A percentile compares a stretch with the other conserved stretches of the same genome.
phyloP scores from a whole-genome alignment of 2,329 filamentous ascomycete species.

The Aspergillus ochraceus region DNA sequence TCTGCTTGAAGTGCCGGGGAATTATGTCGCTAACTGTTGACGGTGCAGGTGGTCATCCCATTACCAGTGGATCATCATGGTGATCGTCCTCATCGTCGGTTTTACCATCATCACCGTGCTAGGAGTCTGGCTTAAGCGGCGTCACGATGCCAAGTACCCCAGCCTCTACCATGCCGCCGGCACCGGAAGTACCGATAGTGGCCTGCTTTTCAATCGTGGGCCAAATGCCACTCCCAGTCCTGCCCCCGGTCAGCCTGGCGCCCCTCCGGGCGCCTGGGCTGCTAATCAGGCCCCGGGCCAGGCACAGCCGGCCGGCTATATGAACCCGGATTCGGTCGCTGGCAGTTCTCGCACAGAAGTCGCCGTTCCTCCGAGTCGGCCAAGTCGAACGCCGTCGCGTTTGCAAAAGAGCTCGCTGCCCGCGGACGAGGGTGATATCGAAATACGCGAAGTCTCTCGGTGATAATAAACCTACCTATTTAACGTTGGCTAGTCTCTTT shows the following conservation, averaged over 20 bases:
- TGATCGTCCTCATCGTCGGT: constrained; percentile 70
- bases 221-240: constrained; percentile 14
- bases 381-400: constrained; percentile 18
- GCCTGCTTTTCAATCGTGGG: constrained; percentile 19
- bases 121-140: constrained; percentile 70
- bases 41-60: constrained; percentile 51
- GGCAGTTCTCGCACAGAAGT: constrained; percentile 32
- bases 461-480: constrained; percentile 3
- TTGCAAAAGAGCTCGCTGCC: constrained; percentile 22
- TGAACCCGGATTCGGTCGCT: constrained; percentile 23
- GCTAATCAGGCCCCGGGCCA: constrained; percentile 12
- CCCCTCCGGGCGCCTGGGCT: constrained; percentile 16
- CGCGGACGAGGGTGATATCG: constrained; percentile 19
- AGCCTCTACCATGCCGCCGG: constrained; percentile 32
- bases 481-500: not conserved
- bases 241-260: constrained; percentile 11
- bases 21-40: not conserved
- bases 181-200: constrained; percentile 21
- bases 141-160: constrained; percentile 64
- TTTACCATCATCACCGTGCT: constrained; percentile 67
- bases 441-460: constrained; percentile 26
- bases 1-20: not conserved
- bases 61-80: constrained; percentile 79
- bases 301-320: constrained; percentile 12
- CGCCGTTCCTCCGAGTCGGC: constrained; percentile 13